These are phyloP conservation scores for Hypoxylon intermedium DNA, from an alignment of 495 filamentous ascomycete species.

Conservation along the genomic window DNA sequence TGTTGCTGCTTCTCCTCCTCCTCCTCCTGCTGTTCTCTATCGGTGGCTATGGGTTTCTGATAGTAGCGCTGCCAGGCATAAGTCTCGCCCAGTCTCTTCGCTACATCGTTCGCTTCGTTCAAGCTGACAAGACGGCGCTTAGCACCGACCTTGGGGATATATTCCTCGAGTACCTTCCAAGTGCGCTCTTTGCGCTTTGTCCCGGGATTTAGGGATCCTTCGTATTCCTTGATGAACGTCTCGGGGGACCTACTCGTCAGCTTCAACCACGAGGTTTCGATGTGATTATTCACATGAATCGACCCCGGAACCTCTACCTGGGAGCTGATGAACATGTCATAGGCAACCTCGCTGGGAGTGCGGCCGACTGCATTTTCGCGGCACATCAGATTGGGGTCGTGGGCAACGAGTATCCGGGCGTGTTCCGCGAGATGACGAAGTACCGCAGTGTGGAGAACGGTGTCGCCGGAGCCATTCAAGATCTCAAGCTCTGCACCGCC, in stretches of 20 bases:
- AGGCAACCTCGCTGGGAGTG: slow-evolving; percentile 71
- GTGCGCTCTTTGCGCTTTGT: slow-evolving; percentile 29
- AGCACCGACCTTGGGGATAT: slow-evolving; percentile 24
- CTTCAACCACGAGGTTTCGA: neutral
- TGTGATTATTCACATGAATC: neutral
- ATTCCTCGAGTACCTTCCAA: slow-evolving; percentile 46
- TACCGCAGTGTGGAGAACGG: slow-evolving; percentile 66
- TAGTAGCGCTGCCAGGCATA: slow-evolving; percentile 38
- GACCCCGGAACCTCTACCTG: slow-evolving; percentile 14
- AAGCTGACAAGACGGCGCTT: slow-evolving; percentile 72
- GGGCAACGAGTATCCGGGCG: slow-evolving; percentile 58
- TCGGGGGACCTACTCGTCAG: slow-evolving; percentile 12
- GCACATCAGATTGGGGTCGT: slow-evolving; percentile 63
- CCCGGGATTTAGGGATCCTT: slow-evolving; percentile 12
- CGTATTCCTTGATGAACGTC: neutral
- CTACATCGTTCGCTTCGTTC: slow-evolving; percentile 75
- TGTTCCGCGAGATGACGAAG: slow-evolving; percentile 45
- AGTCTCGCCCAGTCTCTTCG: slow-evolving; percentile 63
- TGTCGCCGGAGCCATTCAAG: slow-evolving; percentile 72
- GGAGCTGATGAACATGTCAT: slow-evolving; percentile 56
- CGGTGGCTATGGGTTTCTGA: neutral
- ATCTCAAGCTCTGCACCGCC: slow-evolving; percentile 61
- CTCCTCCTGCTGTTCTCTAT: slow-evolving; percentile 18
- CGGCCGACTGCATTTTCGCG: slow-evolving; percentile 74
- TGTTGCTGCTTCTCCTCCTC: no score